Evolutionary conservation across 2,329 filamentous ascomycete species (phyloP).

Genomic region (Xylaria sp.): DNA sequence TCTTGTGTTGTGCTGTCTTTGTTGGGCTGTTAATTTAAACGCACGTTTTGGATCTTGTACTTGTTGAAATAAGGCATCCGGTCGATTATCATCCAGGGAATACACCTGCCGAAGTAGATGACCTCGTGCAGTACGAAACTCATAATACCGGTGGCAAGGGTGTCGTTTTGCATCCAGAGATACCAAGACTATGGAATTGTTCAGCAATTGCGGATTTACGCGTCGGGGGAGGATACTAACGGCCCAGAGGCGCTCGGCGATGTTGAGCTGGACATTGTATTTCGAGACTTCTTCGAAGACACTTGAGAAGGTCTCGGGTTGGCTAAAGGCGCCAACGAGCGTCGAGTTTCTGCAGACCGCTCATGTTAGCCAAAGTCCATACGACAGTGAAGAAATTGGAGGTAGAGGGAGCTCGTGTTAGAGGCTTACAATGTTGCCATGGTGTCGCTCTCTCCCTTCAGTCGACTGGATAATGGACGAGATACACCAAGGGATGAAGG

Average conservation of each 20-base stretch:
- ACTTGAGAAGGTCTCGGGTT: constrained; percentile 63
- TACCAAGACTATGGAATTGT: constrained; percentile 78
- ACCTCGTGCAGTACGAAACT: constrained; percentile 95
- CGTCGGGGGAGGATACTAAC: constrained; percentile 59
- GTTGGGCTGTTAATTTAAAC: constrained; percentile 46
- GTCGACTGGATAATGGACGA: constrained; percentile 15
- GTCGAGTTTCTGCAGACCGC: constrained; percentile 62
- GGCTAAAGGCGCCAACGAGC: constrained; percentile 57
- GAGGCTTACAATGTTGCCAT: constrained; percentile 50
- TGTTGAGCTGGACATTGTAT: constrained; percentile 87
- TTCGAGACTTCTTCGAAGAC: constrained; percentile 73
- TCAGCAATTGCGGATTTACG: constrained; percentile 36
- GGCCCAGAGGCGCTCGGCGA: constrained; percentile 89
- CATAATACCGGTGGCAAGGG: constrained; percentile 96
- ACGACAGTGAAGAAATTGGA: not conserved
- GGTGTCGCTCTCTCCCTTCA: constrained; percentile 27
- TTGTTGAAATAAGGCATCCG: constrained; percentile 86
- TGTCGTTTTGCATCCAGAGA: constrained; percentile 97
- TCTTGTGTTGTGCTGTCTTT: not conserved
- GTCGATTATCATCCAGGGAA: constrained; percentile 96
- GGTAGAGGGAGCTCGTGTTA: constrained; percentile 1
- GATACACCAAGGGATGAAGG: constrained; percentile 20
- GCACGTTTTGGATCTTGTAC: constrained; percentile 92
- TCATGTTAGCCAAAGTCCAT: constrained; percentile 24
- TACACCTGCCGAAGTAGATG: constrained; percentile 90